Evolutionary conservation across 768 basidiomycete species (phyloP).

Genomic region (Pisolithus marmoratus): DNA sequence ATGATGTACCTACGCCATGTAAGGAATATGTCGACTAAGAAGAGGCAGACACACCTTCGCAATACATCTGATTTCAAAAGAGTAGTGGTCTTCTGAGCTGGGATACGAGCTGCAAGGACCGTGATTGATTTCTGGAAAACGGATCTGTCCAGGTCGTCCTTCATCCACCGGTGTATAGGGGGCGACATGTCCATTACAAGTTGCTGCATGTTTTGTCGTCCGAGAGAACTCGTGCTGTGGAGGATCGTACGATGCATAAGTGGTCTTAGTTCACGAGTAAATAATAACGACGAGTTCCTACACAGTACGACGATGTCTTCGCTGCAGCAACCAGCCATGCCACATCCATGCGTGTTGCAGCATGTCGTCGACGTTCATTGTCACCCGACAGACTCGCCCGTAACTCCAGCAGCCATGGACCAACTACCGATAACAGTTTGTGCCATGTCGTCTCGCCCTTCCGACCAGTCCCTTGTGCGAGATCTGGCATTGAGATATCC

Average conservation of each 20-base stretch:
- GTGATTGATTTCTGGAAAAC: slow-evolving; percentile 62
- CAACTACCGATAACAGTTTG: slow-evolving; percentile 62
- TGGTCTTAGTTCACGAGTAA: not conserved
- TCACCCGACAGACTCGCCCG: slow-evolving; percentile 79
- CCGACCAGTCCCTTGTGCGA: slow-evolving; percentile 69
- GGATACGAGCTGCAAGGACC: slow-evolving; percentile 63
- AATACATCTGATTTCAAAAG: slow-evolving; percentile 55
- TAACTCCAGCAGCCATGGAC: slow-evolving; percentile 45
- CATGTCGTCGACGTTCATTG: slow-evolving; percentile 88
- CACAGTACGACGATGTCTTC: not conserved
- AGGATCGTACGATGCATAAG: not conserved
- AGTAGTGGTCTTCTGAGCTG: slow-evolving; percentile 46
- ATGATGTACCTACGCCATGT: slow-evolving; percentile 48
- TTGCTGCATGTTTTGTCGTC: slow-evolving; percentile 10
- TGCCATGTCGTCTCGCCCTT: slow-evolving; percentile 68
- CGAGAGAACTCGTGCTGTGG: slow-evolving; percentile 1
- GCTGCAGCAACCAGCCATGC: slow-evolving; percentile 10
- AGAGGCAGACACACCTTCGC: slow-evolving; percentile 43
- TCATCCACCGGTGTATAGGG: slow-evolving; percentile 47
- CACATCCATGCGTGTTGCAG: slow-evolving; percentile 39
- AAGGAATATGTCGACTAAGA: not conserved
- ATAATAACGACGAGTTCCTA: not conserved
- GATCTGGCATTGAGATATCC: slow-evolving; percentile 57
- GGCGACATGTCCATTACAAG: slow-evolving; percentile 33
- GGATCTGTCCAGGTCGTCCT: slow-evolving; percentile 49